Evolutionary conservation across 495 filamentous ascomycete genomes (phyloP), one percentile per base, ranked within the genome.

Genomic region (Podospora anserina): DNA sequence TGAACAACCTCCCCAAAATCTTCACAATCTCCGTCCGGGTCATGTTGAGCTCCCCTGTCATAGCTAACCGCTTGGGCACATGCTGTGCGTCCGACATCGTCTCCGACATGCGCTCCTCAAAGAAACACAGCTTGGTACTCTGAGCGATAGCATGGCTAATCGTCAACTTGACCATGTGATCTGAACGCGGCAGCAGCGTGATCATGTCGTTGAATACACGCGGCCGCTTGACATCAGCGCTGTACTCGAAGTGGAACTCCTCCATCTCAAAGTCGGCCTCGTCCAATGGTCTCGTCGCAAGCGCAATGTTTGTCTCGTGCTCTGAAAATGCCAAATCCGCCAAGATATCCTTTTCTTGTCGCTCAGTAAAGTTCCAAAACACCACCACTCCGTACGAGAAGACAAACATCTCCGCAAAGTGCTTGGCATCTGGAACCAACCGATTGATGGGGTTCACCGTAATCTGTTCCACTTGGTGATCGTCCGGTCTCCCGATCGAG

Each of bases 181-280:
- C 95, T 18, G 92, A 91, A 63, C 81, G 80, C 57, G 90, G 93
- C 34, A 93, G 85, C 15, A 99, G 82, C 0, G 95, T 99, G 76
- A 99, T 98, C 96, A 99, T 98, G 76, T 99, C 95, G 77, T 99
- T 97, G 79, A 92, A 99, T 66, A 99, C 90, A 66, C 95, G 85
- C 7, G 95, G 96, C 27, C 93, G 86, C 55, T 92, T 88, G 28
- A 94, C 92, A 62, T 91, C 85, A 1, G 88, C 86, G 68, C 90
- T 94, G 79, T 99, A 99, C 75, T 98, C 93, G 79, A 99, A 97
- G 79, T 99, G 96, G 76, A 99, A 97, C 74, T 98, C 94, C 74
- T 99, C 95, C 3, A 92, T 98, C 81, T 99, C 95, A 73, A 96
- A 97, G 72, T 99, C 94, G 66, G 89, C 88, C 78, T 94, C 91